A percentile compares a stretch with the other conserved stretches of the same genome.
Conservation (phyloP, 352 stramenopile genomes). For the Pythium monospermum region DNA sequence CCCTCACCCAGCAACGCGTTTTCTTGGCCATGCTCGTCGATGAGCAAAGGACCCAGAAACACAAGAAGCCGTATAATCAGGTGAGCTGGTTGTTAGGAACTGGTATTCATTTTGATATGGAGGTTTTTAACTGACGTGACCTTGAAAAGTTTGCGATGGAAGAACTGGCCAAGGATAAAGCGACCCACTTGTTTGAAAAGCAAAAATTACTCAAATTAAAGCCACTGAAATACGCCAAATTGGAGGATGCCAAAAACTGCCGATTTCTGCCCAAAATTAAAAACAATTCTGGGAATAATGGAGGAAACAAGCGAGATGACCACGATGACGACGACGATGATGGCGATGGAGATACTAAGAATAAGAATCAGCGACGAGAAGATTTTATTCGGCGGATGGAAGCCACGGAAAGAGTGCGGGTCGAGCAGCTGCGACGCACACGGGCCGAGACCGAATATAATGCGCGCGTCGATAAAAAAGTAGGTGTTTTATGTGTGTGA, state of each 20-base stretch:
- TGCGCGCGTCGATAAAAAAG: slow-evolving; percentile 64
- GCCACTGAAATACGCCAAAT: slow-evolving; percentile 31
- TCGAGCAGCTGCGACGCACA: slow-evolving; percentile 51
- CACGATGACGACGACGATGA: slow-evolving; percentile 45
- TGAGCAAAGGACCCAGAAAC: slow-evolving; percentile 8
- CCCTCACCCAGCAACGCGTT: slow-evolving; percentile 50
- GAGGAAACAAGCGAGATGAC: slow-evolving; percentile 7
- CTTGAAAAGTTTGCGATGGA: slow-evolving; percentile 37
- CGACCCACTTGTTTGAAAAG: slow-evolving; percentile 26
- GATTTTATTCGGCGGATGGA: slow-evolving; percentile 76
- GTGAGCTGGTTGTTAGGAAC: slow-evolving; percentile 11
- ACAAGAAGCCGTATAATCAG: slow-evolving; percentile 24
- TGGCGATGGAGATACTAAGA: no score
- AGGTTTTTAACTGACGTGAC: neutral
- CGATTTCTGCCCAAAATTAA: slow-evolving; percentile 44
- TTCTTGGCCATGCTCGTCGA: slow-evolving; percentile 51
- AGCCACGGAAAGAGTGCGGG: slow-evolving; percentile 51
- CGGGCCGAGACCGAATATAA: slow-evolving; percentile 55
- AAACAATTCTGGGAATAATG: slow-evolving; percentile 18
- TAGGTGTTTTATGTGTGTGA: slow-evolving; percentile 6
- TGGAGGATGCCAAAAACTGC: slow-evolving; percentile 58
- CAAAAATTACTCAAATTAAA: slow-evolving; percentile 21
- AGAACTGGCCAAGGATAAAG: slow-evolving; percentile 43
- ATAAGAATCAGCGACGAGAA: slow-evolving; percentile 32
- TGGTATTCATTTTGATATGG: neutral